Base-by-base conservation (phyloP, 495 filamentous ascomycete genomes). In the Evernia prunastri region DNA sequence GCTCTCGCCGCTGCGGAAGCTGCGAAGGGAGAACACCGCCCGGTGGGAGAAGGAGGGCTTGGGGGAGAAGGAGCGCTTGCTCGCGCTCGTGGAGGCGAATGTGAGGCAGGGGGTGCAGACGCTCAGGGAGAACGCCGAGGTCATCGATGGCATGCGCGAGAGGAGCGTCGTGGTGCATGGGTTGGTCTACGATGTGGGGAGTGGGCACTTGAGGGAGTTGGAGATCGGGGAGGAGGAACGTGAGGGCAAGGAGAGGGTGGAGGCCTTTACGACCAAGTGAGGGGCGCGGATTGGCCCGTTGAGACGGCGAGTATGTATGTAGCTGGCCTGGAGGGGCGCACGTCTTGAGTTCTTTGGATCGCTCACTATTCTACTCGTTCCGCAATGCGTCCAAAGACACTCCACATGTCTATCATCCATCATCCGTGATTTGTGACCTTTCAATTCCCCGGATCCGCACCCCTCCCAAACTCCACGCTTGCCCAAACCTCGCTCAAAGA, bases 91-190 rank as follows among this genome's bases (percentile, higher is more conserved):
- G 0, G 87, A 90, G 77, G 69, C 88, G 66, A 90, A 90, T 70
- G 86, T 91, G 20, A 76, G 81, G 69, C 80, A 80, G n/a, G 87
- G 88, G 18, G 74, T 90, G 60, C 77, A 81, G 67, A 77, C 83
- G 23, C 71, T 90, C 54, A 82, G 87, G 78, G 78, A 81, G 72
- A 68, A 68, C 58, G 51, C 65, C 27, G 43, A 57, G 31, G 69
- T 71, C 10, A 72, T 85, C 67, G 84, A 86, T 43, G 89, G 87
- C 43, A 85, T 91, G 49, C 70, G 79, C 69, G 85, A 87, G 71
- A 76, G 87, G 40, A 88, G 88, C 4, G 75, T 94, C 18, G 73
- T 86, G 76, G 86, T 94, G 18, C 88, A 93, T 70, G 89, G 89
- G 23, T 71, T 80, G 37, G 72, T 91, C 39, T 91, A 87, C 72